phyloP scores from a whole-genome alignment of 202 grass and related monocot species.

The Panicum hallii region DNA sequence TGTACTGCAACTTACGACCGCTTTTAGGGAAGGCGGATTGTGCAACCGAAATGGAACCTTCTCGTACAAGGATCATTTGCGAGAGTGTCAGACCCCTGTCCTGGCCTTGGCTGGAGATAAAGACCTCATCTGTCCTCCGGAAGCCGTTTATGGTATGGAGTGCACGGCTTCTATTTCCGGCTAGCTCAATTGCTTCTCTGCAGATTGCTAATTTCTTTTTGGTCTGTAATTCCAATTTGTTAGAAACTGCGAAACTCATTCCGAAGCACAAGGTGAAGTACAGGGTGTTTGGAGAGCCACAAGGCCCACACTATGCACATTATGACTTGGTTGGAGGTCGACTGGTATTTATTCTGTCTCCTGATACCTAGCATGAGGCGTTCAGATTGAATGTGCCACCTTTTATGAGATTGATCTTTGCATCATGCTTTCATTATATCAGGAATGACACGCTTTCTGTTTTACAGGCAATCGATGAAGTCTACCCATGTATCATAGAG shows the following conservation, averaged over 20 bases:
- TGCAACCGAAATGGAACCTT: slow-evolving; percentile 60
- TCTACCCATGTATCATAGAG: slow-evolving; percentile 68
- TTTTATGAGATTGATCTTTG: not conserved
- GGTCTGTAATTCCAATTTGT: not conserved
- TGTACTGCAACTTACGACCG: slow-evolving; percentile 65
- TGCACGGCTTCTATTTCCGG: not conserved
- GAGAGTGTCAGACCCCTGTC: slow-evolving; percentile 52
- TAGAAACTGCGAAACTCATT: slow-evolving; percentile 70
- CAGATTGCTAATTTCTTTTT: slow-evolving; percentile 32
- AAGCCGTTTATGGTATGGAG: slow-evolving; percentile 59
- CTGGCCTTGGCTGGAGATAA: slow-evolving; percentile 65
- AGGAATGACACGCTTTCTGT: slow-evolving; percentile 12
- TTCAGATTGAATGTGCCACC: slow-evolving; percentile 29
- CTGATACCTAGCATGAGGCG: not conserved
- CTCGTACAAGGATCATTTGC: slow-evolving; percentile 66
- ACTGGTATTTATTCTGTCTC: slow-evolving; percentile 42
- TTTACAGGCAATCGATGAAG: slow-evolving; percentile 60
- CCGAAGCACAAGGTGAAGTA: slow-evolving; percentile 60
- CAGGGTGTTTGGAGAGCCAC: slow-evolving; percentile 52
- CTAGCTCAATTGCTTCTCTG: slow-evolving; percentile 8
- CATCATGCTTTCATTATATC: not conserved
- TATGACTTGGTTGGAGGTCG: slow-evolving; percentile 74
- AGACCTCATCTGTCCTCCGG: slow-evolving; percentile 67
- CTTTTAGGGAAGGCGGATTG: slow-evolving; percentile 61
- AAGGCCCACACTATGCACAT: slow-evolving; percentile 66